phyloP scores from a whole-genome alignment of 352 stramenopile species.

The Nothophytophthora sp. region DNA sequence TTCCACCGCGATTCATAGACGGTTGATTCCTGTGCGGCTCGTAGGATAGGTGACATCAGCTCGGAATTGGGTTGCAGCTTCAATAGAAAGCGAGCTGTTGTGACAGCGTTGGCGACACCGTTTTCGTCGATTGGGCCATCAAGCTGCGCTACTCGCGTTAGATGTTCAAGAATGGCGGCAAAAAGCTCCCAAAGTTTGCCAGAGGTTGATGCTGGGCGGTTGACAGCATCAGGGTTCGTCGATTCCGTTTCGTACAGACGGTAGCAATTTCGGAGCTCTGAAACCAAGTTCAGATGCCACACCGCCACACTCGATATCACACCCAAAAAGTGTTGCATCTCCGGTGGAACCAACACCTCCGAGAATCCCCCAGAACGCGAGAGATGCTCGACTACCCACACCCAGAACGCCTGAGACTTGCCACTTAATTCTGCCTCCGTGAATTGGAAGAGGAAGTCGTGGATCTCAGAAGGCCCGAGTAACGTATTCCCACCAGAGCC shows the following conservation, averaged over 20 bases:
- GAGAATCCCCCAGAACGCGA: conserved; percentile 1
- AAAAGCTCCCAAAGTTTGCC: conserved; percentile 12
- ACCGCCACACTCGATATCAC: conserved; percentile 4
- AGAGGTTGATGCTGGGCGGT: background rate
- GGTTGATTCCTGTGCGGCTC: background rate
- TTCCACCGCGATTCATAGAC: background rate
- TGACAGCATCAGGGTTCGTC: background rate
- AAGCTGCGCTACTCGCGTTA: background rate
- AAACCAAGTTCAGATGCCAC: conserved; percentile 22
- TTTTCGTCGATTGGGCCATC: background rate
- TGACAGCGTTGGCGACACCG: conserved; percentile 6
- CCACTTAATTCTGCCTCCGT: conserved; percentile 2
- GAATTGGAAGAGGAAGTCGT: conserved; percentile 19
- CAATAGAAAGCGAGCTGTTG: conserved; percentile 9
- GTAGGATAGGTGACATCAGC: conserved; percentile 6
- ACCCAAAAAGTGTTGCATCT: conserved; percentile 10
- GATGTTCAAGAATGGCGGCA: background rate
- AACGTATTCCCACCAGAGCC: background rate
- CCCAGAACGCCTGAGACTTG: conserved; percentile 13
- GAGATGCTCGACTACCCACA: conserved; percentile 10
- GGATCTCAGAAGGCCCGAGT: background rate
- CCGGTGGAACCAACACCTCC: background rate
- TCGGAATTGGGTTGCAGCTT: conserved; percentile 16
- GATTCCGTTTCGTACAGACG: conserved; percentile 6
- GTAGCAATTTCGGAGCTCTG: conserved; percentile 17